A percentile compares a stretch with the other conserved stretches of the same genome.
Conservation (phyloP, 2,329 filamentous ascomycete species). For the Monosporascus ibericus region DNA sequence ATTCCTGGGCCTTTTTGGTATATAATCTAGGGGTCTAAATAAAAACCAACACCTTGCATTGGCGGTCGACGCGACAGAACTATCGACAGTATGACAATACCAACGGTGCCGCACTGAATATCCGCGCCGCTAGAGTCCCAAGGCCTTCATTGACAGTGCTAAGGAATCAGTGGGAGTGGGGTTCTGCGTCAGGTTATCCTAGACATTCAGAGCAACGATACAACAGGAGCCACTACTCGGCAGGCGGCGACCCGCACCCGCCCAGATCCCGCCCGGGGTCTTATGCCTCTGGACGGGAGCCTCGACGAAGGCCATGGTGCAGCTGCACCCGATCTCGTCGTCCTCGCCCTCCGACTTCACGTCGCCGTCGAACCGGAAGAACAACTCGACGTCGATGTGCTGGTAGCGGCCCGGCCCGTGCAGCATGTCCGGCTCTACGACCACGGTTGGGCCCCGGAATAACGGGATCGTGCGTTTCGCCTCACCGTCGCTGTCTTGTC, state of each 20-base stretch:
- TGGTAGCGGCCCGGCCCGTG: neutral
- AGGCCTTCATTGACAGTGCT: neutral
- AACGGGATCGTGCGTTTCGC: neutral
- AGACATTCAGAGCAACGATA: neutral
- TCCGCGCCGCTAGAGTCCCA: neutral
- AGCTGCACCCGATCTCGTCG: neutral
- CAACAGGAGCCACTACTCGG: neutral
- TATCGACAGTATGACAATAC: no score
- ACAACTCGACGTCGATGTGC: neutral
- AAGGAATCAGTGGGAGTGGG: neutral
- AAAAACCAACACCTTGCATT: neutral
- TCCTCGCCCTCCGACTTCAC: neutral
- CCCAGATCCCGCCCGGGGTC: neutral
- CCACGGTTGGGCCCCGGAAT: neutral
- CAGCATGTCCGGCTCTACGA: neutral
- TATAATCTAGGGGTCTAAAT: no score
- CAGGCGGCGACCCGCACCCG: neutral
- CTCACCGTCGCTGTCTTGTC: neutral
- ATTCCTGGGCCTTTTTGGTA: no score
- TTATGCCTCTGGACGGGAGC: no score
- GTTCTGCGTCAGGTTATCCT: neutral
- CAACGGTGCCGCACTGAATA: no score
- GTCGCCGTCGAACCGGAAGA: neutral
- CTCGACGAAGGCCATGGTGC: neutral
- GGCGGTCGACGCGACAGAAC: no score